Evolutionary conservation across 805 yeast species (phyloP).

Genomic region (Komagataella pastoris): DNA sequence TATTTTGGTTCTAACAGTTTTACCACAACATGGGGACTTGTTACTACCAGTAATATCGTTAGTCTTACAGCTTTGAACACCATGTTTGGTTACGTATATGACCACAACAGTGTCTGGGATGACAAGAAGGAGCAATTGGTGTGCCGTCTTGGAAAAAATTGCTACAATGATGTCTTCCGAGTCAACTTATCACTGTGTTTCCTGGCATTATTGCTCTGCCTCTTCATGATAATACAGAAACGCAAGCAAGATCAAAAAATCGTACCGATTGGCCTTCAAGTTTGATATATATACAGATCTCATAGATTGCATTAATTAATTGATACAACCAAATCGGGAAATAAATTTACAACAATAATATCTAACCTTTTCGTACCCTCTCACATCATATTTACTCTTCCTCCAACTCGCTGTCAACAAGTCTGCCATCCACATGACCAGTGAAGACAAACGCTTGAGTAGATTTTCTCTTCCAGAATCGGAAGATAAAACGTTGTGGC

Average conservation of each 20-base stretch:
- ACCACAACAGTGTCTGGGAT: conserved; percentile 24
- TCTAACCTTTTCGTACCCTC: not conserved
- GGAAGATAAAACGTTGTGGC: conserved; percentile 1
- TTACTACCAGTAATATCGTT: conserved; percentile 57
- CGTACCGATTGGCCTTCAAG: not conserved
- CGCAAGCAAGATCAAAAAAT: not conserved
- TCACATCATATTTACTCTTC: not conserved
- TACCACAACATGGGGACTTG: conserved; percentile 66
- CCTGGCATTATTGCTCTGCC: not conserved
- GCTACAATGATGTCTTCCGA: conserved; percentile 35
- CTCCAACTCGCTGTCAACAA: not conserved
- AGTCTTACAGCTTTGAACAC: conserved; percentile 40
- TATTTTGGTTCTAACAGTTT: conserved; percentile 53
- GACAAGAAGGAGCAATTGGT: conserved; percentile 23
- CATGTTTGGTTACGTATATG: conserved; percentile 42
- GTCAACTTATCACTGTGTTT: conserved; percentile 23
- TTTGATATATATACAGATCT: not conserved
- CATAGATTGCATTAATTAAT: not conserved
- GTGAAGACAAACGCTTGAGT: not conserved
- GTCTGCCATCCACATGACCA: not conserved
- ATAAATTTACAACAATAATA: not conserved
- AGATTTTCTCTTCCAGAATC: not conserved
- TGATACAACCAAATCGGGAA: not conserved
- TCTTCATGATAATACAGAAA: not conserved
- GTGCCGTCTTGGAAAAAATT: conserved; percentile 28